Evolutionary conservation across 768 basidiomycete genomes (phyloP).

Genomic region (Suillus paluster): DNA sequence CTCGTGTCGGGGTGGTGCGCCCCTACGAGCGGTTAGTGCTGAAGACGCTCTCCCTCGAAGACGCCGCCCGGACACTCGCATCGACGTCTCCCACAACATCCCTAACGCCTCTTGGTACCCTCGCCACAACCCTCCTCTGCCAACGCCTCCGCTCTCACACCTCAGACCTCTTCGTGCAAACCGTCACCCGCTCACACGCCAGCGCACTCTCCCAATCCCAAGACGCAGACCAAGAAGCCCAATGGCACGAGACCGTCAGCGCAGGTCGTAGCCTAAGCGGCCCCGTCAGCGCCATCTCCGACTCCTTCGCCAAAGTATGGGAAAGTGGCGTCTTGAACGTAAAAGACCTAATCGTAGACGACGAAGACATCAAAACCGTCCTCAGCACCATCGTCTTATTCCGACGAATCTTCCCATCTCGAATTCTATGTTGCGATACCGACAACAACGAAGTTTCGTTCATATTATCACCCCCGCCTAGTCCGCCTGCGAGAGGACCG

Average conservation of each 20-base stretch:
- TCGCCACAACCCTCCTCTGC: conserved; percentile 56
- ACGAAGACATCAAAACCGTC: conserved; percentile 55
- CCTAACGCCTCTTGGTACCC: conserved; percentile 48
- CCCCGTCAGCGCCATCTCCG: conserved; percentile 53
- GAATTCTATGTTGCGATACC: conserved; percentile 20
- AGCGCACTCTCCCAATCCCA: conserved; percentile 17
- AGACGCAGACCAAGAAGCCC: conserved; percentile 33
- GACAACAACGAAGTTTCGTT: conserved; percentile 35
- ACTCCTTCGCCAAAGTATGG: conserved; percentile 61
- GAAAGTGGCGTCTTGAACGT: conserved; percentile 40
- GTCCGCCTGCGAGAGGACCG: conserved; percentile 40
- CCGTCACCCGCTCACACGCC: conserved; percentile 35
- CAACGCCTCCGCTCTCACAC: conserved; percentile 58
- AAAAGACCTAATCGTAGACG: conserved; percentile 37
- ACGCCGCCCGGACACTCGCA: conserved; percentile 49
- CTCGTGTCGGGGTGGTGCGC: conserved; percentile 35
- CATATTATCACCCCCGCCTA: conserved; percentile 65
- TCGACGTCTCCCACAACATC: conserved; percentile 15
- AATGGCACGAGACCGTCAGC: conserved; percentile 54
- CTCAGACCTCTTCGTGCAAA: conserved; percentile 56
- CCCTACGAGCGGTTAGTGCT: conserved; percentile 62
- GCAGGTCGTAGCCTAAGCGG: conserved; percentile 71
- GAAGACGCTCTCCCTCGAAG: conserved; percentile 53
- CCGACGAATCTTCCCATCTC: conserved; percentile 56
- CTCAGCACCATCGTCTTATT: conserved; percentile 66